Percentiles rank a stretch among this genome's conserved stretches.
phyloP scores from a whole-genome alignment of 495 filamentous ascomycete species.

The Penicillium samsonianum region DNA sequence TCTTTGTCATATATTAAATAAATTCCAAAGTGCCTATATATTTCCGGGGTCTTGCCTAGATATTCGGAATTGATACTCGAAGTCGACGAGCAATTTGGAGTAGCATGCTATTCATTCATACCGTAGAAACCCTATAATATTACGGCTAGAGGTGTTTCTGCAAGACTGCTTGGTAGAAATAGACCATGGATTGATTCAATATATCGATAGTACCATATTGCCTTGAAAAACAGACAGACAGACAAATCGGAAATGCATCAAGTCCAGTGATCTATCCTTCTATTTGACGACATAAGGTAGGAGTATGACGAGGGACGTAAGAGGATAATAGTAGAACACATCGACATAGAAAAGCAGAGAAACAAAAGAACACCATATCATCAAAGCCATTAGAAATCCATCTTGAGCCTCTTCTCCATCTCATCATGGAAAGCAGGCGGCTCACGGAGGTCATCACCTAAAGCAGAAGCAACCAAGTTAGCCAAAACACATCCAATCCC shows the following conservation, averaged over 20 bases:
- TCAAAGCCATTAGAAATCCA: constrained; percentile 57
- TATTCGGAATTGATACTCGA: constrained; percentile 4
- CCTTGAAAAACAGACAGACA: background rate
- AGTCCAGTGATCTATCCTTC: constrained; percentile 22
- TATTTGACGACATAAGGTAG: constrained; percentile 19
- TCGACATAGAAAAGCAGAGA: constrained; percentile 15
- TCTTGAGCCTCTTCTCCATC: constrained; percentile 86
- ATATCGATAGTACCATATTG: background rate
- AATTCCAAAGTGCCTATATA: background rate
- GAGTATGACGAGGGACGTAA: constrained; percentile 12
- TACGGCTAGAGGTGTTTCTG: background rate
- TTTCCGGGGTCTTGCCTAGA: constrained; percentile 3
- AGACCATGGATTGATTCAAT: constrained; percentile 15
- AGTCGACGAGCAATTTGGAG: background rate
- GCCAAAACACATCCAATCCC: background rate
- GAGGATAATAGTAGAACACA: constrained; percentile 29
- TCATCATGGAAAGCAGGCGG: constrained; percentile 78
- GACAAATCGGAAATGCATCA: constrained; percentile 1
- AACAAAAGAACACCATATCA: constrained; percentile 23
- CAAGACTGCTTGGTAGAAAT: constrained; percentile 7
- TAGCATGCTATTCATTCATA: background rate
- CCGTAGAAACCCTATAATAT: background rate
- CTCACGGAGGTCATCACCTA: constrained; percentile 64
- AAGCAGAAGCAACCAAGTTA: constrained; percentile 16
- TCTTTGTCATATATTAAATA: constrained; percentile 8